phyloP scores from a whole-genome alignment of 2,329 filamentous ascomycete species.

The Neodidymelliopsis sp. region DNA sequence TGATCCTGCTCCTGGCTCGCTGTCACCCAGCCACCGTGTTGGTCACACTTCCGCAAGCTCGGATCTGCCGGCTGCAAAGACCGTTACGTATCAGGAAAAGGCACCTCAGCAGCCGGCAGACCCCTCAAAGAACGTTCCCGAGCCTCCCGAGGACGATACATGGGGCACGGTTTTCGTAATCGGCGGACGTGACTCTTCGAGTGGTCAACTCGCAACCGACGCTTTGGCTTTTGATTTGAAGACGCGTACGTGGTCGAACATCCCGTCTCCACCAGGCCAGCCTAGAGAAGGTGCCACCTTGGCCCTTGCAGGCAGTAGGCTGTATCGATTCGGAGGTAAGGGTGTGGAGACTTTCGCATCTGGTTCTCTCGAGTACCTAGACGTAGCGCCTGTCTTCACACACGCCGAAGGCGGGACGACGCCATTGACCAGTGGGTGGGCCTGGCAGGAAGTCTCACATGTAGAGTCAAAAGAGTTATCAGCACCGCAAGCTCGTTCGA shows the following conservation, averaged over 20 bases:
- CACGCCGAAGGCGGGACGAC: constrained; percentile 47
- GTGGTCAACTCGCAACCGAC: constrained; percentile 49
- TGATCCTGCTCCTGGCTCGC: constrained; percentile 40
- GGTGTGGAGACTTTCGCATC: constrained; percentile 29
- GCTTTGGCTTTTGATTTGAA: constrained; percentile 61
- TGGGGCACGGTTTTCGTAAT: constrained; percentile 62
- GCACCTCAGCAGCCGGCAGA: constrained; percentile 53
- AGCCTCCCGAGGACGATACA: constrained; percentile 48
- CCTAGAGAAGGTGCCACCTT: constrained; percentile 49
- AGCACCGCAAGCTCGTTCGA: constrained; percentile 52
- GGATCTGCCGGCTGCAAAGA: constrained; percentile 50
- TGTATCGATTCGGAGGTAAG: constrained; percentile 57
- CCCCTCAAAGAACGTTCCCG: constrained; percentile 51
- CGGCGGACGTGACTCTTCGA: constrained; percentile 52
- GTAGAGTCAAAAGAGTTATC: constrained; percentile 18
- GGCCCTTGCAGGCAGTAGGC: constrained; percentile 53
- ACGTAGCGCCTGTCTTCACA: constrained; percentile 45
- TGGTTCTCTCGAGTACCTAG: constrained; percentile 39
- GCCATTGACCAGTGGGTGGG: constrained; percentile 44
- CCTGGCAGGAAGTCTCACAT: constrained; percentile 39
- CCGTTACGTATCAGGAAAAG: constrained; percentile 36
- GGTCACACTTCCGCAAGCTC: constrained; percentile 50
- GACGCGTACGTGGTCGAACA: constrained; percentile 58
- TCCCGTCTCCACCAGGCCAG: constrained; percentile 56
- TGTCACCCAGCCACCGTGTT: constrained; percentile 40